Evolutionary conservation across 169 alveolate genomes (phyloP).

Genomic region (Babesia gibsoni): DNA sequence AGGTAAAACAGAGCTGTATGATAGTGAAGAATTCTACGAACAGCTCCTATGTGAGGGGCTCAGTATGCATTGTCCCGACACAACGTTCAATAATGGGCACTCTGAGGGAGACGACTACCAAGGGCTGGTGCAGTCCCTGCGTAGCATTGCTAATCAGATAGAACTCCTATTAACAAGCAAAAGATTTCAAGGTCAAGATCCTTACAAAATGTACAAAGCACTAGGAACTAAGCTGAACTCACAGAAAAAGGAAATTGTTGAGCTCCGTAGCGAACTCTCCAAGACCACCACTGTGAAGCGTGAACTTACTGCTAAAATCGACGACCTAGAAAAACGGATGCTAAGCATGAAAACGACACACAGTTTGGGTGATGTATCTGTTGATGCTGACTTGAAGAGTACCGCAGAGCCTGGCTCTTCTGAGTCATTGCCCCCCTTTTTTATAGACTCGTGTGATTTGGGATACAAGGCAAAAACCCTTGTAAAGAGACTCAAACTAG

Average conservation of each 20-base stretch:
- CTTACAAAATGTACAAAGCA: neutral
- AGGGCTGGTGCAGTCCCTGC: neutral
- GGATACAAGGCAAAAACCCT: neutral
- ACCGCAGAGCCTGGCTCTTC: neutral
- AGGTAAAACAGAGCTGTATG: neutral
- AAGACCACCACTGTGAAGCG: neutral
- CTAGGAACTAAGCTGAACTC: neutral
- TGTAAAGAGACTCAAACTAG: neutral
- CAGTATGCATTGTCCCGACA: neutral
- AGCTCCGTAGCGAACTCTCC: neutral
- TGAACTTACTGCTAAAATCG: neutral
- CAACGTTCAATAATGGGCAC: neutral
- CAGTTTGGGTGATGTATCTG: neutral
- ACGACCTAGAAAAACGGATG: neutral
- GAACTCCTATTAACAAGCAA: neutral
- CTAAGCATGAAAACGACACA: neutral
- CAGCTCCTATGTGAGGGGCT: neutral
- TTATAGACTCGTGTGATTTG: neutral
- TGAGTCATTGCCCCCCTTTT: conserved; percentile 27
- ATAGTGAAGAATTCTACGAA: neutral
- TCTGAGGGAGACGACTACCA: neutral
- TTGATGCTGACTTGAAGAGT: neutral
- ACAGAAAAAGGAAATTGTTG: neutral
- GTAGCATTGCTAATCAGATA: conserved; percentile 8
- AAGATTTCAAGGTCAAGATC: neutral